Evolutionary conservation across 176 grass and related monocot genomes (phyloP).

Genomic region (Hyparrhenia diplandra): DNA sequence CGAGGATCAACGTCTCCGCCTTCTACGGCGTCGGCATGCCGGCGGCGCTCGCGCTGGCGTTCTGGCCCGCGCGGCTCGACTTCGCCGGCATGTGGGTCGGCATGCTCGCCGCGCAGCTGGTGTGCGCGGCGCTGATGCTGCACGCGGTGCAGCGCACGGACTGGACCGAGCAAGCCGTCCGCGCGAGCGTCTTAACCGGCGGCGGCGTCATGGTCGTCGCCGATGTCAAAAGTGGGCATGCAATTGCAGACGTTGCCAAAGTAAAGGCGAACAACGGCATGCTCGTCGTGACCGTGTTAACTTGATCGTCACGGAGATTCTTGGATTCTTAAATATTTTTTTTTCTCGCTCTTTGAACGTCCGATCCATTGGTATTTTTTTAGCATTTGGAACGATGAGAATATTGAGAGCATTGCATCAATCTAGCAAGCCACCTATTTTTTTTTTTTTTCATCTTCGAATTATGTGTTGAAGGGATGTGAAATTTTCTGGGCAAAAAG

Average conservation of each 20-base stretch:
- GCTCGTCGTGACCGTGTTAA: slow-evolving; percentile 40
- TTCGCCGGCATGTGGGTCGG: slow-evolving; percentile 79
- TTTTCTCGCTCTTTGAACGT: background rate
- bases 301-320: slow-evolving; percentile 25
- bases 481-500: background rate
- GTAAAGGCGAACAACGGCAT: background rate
- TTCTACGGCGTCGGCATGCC: slow-evolving; percentile 90
- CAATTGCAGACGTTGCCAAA: slow-evolving; percentile 19
- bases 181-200: slow-evolving; percentile 43
- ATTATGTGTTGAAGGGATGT: background rate
- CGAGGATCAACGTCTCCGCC: slow-evolving; percentile 56
- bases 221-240: slow-evolving; percentile 10
- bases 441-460: slow-evolving; percentile 11
- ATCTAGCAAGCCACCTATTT: too few relatives aligned
- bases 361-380: slow-evolving; percentile 20
- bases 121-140: slow-evolving; percentile 72
- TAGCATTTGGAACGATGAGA: slow-evolving; percentile 25
- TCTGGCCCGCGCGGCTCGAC: slow-evolving; percentile 50
- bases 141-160: slow-evolving; percentile 43
- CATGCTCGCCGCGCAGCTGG: slow-evolving; percentile 71
- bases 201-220: background rate
- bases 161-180: slow-evolving; percentile 52
- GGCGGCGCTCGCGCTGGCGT: slow-evolving; percentile 60
- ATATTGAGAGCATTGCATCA: background rate
- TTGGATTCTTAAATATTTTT: slow-evolving; percentile 1